Evolutionary conservation across 2,329 filamentous ascomycete species (phyloP).

Genomic region (Trichothecium roseum): DNA sequence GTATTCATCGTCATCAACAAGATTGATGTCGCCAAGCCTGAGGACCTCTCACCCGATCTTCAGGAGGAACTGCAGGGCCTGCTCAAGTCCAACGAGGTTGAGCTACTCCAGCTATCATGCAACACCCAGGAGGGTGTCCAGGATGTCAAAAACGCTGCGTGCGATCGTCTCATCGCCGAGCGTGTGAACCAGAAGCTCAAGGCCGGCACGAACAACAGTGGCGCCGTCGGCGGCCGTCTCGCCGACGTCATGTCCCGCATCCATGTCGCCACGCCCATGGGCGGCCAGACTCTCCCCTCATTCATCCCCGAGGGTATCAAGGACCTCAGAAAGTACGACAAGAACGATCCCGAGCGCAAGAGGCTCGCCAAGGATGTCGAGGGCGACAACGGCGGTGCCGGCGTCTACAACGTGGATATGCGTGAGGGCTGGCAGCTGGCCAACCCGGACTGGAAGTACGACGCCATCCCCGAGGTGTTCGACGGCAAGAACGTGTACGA

Average conservation of each 20-base stretch:
- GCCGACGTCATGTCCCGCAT: slow-evolving; percentile 89
- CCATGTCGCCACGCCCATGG: slow-evolving; percentile 90
- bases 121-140: slow-evolving; percentile 92
- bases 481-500: slow-evolving; percentile 97
- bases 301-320: slow-evolving; percentile 83
- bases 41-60: slow-evolving; percentile 72
- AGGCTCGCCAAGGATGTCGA: slow-evolving; percentile 79
- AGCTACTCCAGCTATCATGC: slow-evolving; percentile 88
- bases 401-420: slow-evolving; percentile 91
- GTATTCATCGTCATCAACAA: slow-evolving; percentile 98
- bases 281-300: slow-evolving; percentile 65
- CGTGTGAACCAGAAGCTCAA: slow-evolving; percentile 94
- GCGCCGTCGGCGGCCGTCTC: slow-evolving; percentile 68
- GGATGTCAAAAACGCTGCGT: slow-evolving; percentile 88
- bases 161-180: slow-evolving; percentile 85
- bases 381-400: slow-evolving; percentile 84
- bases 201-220: slow-evolving; percentile 69
- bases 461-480: slow-evolving; percentile 88
- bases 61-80: slow-evolving; percentile 71
- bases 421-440: slow-evolving; percentile 81
- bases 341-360: slow-evolving; percentile 73
- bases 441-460: slow-evolving; percentile 88
- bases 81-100: slow-evolving; percentile 78
- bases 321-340: slow-evolving; percentile 79
- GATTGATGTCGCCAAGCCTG: slow-evolving; percentile 81